Base-by-base conservation (phyloP, 1,284 basidiomycete species). In the Testicularia cyperi region DNA sequence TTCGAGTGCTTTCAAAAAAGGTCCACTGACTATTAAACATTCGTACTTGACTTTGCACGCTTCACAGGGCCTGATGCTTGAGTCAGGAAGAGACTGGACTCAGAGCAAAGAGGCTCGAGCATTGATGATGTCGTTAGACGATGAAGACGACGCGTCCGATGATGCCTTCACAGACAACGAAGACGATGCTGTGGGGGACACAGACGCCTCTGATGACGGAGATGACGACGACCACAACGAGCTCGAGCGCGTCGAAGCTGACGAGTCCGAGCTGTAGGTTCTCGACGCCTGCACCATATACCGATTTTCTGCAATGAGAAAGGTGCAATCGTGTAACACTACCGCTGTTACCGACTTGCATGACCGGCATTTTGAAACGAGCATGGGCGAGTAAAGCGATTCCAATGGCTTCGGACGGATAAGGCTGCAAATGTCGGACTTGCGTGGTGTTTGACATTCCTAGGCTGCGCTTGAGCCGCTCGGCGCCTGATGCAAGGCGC, bases 81-180 rank as follows among this genome's bases (percentile, higher is more conserved):
- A 64, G 28, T 64, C 61, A 14, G 61, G 61, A 15, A 25, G 51
- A 2, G 61, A 64, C 24, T 64, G 61, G 61, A 58, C 61, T 2
- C 53, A 52, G 40, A 48, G 27, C 18, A 15, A 18, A 10, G 48
- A 44, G 19, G 54, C 51, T 9, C 25, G 61, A 26, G 44, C 43
- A 8, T 19, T 64, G 36, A 44, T 64, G 49, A 40, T 64, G 9
- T 58, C 54, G 36, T 38, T 64, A 5, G 61, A 58, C 18, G 61
- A 64, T 31, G 61, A 64, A 28, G 61, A 57, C 16, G 55, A 51
- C 32, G 55, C 43, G 2, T 64, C 61, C 4, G 61, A 58, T n/a
- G 61, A 64, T 31, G 61, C 55, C 16, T 54, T 58, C 32, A 44
- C 45, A 15, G 60, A 62, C 16, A 54, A 64, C 4, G 54, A 58